phyloP scores from a whole-genome alignment of 164 flowering plant species.

The Litsea cubeba region DNA sequence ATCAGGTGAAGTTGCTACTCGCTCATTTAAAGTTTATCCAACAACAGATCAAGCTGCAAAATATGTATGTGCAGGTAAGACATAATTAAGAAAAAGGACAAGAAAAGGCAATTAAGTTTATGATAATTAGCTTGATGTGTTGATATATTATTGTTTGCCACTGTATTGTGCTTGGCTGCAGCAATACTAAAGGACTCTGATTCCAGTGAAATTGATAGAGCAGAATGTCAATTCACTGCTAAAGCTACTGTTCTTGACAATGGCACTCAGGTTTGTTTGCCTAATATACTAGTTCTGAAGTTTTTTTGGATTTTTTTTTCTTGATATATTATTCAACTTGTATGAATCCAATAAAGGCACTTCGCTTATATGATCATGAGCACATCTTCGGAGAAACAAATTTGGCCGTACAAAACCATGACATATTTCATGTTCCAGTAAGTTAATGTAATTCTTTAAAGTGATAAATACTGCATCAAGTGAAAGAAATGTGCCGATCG shows the following conservation, averaged over 20 bases:
- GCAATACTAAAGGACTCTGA: conserved; percentile 90
- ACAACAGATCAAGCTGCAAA: conserved; percentile 75
- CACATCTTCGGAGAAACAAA: too few species aligned
- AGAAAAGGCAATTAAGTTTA: conserved; percentile 1
- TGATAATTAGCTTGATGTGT: not conserved
- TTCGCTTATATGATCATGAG: too few species aligned
- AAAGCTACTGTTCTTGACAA: conserved; percentile 75
- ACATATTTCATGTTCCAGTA: too few species aligned
- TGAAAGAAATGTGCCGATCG: too few species aligned
- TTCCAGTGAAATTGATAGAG: conserved; percentile 84
- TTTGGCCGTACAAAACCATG: too few species aligned
- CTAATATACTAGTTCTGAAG: not conserved
- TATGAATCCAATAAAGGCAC: not conserved
- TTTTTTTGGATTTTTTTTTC: not conserved
- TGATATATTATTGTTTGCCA: not conserved
- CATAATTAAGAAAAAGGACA: not conserved
- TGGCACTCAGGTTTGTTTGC: conserved; percentile 66
- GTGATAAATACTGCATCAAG: too few species aligned
- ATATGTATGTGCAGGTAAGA: conserved; percentile 65
- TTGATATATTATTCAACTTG: not conserved
- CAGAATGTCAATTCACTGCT: conserved; percentile 88
- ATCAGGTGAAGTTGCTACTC: conserved; percentile 48
- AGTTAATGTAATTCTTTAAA: too few species aligned
- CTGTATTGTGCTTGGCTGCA: conserved; percentile 35
- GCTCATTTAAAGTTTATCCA: conserved; percentile 66